Conservation (phyloP, 2,329 filamentous ascomycete species). For the Penicillium sclerotigenum region DNA sequence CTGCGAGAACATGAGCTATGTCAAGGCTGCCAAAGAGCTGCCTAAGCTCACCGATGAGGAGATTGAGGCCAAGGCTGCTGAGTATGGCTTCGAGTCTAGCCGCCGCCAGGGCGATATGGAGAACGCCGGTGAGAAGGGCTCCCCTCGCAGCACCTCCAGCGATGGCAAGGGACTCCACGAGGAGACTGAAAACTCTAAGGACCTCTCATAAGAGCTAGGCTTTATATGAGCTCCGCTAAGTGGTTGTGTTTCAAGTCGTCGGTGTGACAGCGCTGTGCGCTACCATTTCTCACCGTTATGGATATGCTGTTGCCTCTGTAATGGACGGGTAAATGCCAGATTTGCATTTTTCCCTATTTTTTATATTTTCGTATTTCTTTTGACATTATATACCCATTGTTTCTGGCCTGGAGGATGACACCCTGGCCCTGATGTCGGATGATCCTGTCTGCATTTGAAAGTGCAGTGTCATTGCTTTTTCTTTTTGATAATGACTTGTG, state of each 20-base stretch:
- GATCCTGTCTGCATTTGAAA: conserved; percentile 2
- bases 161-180: conserved; percentile 15
- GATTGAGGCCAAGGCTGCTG: conserved; percentile 32
- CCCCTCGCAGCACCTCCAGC: conserved; percentile 7
- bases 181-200: neutral
- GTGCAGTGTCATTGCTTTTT: neutral
- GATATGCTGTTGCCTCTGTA: neutral
- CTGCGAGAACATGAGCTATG: conserved; percentile 42
- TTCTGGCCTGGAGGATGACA: conserved; percentile 4
- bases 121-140: conserved; percentile 25
- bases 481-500: conserved; percentile 3
- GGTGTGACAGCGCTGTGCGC: conserved; percentile 16
- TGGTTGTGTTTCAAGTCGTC: neutral
- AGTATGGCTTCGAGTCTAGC: conserved; percentile 28
- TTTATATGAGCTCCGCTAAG: neutral
- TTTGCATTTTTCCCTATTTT: conserved; percentile 3
- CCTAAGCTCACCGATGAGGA: conserved; percentile 37
- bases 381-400: conserved; percentile 17
- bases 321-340: neutral
- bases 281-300: conserved; percentile 8
- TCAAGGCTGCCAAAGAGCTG: conserved; percentile 32
- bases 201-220: neutral
- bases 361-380: conserved; percentile 2
- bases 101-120: conserved; percentile 11
- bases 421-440: neutral